Base-by-base conservation (phyloP, 495 filamentous ascomycete genomes). In the Penicillium argentinense region DNA sequence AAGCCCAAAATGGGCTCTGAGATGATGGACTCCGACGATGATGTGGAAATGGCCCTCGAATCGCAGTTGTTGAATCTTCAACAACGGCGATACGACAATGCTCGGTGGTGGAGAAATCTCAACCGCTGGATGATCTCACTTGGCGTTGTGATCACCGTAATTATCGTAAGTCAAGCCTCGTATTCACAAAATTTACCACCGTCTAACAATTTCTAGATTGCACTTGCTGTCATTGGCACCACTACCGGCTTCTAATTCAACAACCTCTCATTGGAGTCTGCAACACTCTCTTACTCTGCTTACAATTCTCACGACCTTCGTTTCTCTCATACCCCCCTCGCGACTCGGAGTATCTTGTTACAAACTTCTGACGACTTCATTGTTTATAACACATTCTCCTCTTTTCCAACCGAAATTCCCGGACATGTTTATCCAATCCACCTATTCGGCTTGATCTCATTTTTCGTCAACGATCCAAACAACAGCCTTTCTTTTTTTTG, bases 41-140 rank as follows among this genome's bases (percentile, higher is more conserved):
- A 68, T 29, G 59, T 77, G 9, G 75, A 75, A 43, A 54, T 58
- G 13, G 72, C 77, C 17, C 70, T 74, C 44, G 74, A 73, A 28
- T 67, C 68, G 53, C 72, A 60, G 49, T 58, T 73, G 36, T 59
- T 55, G 33, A 55, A 58, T 21, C 56, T 81, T 17, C 83, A 89
- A 51, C 80, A 83, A 38, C 73, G 74, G 28, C 76, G 79, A 39
- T 89, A 88, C 60, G 77, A 88, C 56, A 96, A 89, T 60, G 89
- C 89, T 9, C 77, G 80, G 27, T 97, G 92, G 91, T 97, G 93
- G 93, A 79, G 93, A 47, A 87, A 81, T 47, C 74, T 97, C 34
- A 98, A 98, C 66, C 84, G 90, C 30, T 78, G 84, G 57, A 91
- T 98, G 89, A 82, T 83, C 40, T 67, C 87, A 29, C 56, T 95